Base-by-base conservation (phyloP, 2,329 filamentous ascomycete genomes). In the Sphaerulina musiva region DNA sequence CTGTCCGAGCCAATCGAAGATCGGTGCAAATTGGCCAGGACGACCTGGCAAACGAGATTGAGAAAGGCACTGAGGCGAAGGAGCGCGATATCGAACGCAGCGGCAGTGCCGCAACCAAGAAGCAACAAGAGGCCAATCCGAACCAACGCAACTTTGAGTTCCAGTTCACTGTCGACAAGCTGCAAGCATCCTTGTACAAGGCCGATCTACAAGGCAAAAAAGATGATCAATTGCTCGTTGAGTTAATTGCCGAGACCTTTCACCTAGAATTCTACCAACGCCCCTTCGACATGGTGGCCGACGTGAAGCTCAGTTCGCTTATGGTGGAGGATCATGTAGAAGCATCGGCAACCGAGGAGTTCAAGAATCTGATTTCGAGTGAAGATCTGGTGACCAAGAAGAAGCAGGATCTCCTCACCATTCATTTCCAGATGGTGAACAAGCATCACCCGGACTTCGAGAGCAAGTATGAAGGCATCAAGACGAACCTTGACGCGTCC, bases 341-440 rank as follows among this genome's bases (percentile, higher is more conserved):
- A 62, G 78, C 93, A 60, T 86, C 92, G 51, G 84, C 90, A 0
- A 76, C 88, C 0, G 85, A 86, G 6, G 92, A 97, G 66, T 98
- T 99, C 77, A 95, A 93, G 72, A 92, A 92, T 26, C 95, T 99
- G 48, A 83, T 99, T n/a, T 95, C 91, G 0, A 96, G 93, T 1
- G 92, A 95, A 66, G 83, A 86, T 26, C 80, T 78, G 40, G 74
- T 79, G 53, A 72, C 85, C 44, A 82, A 87, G 55, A 84, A 88
- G 57, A 82, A 87, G 56, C 89, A 83, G 58, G 82, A 95, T 62
- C 80, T 98, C 10, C 88, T 98, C 62, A 83, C 85, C 48, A 80
- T 98, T 64, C 95, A 92, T 66, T 95, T 95, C 65, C 80, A 89
- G 56, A 89, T 87, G 68, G 89, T 56, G 55, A 96, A 93, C 64